Percentiles rank a stretch among this genome's conserved stretches.
phyloP scores from a whole-genome alignment of 495 filamentous ascomycete species.

The Aspergillus carlsbadensis region DNA sequence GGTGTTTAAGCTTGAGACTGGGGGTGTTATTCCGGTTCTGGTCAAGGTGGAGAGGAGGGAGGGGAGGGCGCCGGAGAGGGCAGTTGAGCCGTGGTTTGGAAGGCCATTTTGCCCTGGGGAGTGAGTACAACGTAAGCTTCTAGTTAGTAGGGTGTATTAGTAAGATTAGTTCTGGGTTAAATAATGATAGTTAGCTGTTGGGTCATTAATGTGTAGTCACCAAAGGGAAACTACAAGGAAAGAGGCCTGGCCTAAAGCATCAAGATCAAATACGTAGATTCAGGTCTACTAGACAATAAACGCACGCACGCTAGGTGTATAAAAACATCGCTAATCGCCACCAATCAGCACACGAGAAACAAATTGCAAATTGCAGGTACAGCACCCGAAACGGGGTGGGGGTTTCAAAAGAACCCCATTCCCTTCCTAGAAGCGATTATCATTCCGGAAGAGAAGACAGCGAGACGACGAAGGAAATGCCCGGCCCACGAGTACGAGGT shows the following conservation, averaged over 20 bases:
- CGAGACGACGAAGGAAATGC: slow-evolving; percentile 12
- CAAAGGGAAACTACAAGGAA: no score
- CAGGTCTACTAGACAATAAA: no score
- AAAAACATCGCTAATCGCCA: no score
- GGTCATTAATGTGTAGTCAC: no score
- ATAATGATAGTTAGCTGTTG: no score
- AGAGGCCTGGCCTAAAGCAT: no score
- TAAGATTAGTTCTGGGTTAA: no score
- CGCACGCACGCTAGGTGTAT: no score
- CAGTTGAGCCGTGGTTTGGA: slow-evolving; percentile 33
- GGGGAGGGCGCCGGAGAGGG: slow-evolving; percentile 30
- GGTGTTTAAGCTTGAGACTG: slow-evolving; percentile 63
- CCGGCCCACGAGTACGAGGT: slow-evolving; percentile 14
- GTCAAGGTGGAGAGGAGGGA: slow-evolving; percentile 52
- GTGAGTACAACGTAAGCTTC: no score
- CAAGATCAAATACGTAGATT: no score
- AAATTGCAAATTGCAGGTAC: background rate
- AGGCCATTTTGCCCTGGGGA: slow-evolving; percentile 20
- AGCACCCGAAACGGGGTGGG: background rate
- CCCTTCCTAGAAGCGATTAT: slow-evolving; percentile 16
- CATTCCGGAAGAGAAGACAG: slow-evolving; percentile 15
- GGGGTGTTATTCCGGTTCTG: slow-evolving; percentile 69
- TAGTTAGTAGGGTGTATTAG: no score
- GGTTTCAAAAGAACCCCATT: slow-evolving; percentile 16
- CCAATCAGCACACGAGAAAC: background rate